These are phyloP conservation scores for Aspergillus sp. DNA, from an alignment of 2,329 filamentous ascomycete genomes.

Conservation along the genomic window DNA sequence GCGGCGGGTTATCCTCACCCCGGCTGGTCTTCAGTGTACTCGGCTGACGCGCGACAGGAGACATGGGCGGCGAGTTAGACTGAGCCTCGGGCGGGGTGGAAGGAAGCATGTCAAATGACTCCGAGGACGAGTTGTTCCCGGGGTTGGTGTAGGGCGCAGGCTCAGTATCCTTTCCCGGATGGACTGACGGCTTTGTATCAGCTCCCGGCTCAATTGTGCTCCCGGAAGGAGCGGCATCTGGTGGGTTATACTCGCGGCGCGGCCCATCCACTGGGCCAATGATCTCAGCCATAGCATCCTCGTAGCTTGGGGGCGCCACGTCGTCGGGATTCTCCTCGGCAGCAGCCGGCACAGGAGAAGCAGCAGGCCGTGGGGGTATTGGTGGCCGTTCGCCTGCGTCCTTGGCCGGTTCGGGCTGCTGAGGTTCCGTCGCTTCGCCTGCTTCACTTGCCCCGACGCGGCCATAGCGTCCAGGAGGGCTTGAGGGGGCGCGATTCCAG, in stretches of 20 bases:
- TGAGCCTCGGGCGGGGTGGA: conserved; percentile 26
- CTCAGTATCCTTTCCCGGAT: conserved; percentile 19
- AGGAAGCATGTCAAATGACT: conserved; percentile 33
- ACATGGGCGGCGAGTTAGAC: conserved; percentile 23
- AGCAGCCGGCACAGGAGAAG: conserved; percentile 14
- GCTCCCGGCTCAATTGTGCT: conserved; percentile 24
- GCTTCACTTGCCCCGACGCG: conserved; percentile 17
- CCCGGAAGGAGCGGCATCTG: conserved; percentile 24
- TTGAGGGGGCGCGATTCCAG: conserved; percentile 72
- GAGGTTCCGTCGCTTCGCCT: conserved; percentile 10
- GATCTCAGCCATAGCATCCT: conserved; percentile 78
- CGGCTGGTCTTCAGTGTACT: conserved; percentile 24
- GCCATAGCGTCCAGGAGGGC: conserved; percentile 62
- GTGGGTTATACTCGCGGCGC: conserved; percentile 44
- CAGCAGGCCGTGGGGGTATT: conserved; percentile 32
- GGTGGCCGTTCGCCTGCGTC: conserved; percentile 22
- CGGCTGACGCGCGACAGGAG: conserved; percentile 21
- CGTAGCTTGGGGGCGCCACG: conserved; percentile 89
- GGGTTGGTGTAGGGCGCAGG: conserved; percentile 12
- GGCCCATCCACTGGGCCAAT: conserved; percentile 64
- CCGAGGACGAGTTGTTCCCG: conserved; percentile 21
- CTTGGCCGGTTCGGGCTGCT: conserved; percentile 15
- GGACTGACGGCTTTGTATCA: conserved; percentile 30
- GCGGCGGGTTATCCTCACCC: conserved; percentile 21
- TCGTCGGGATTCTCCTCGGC: conserved; percentile 45